phyloP scores from a whole-genome alignment of 257 asterid genomes.

The Solanum paucissectum region DNA sequence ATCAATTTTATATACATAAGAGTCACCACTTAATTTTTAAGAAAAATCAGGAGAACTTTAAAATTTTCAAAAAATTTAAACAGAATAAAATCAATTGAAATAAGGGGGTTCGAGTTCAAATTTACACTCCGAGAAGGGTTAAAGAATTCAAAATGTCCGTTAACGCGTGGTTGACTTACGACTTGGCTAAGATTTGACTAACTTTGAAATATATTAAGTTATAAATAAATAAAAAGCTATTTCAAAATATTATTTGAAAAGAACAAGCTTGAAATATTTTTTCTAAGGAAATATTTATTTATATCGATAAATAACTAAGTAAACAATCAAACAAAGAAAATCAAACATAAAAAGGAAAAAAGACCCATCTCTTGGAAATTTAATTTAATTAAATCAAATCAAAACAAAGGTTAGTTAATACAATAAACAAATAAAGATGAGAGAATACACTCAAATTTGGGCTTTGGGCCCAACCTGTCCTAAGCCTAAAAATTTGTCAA shows the following conservation, averaged over 20 bases:
- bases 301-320: neutral
- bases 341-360: neutral
- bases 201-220: neutral
- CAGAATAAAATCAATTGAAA: no score
- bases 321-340: no score
- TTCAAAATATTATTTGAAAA: neutral
- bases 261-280: no score
- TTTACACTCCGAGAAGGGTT: neutral
- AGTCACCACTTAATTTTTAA: neutral
- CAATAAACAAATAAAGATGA: no score
- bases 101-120: neutral
- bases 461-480: no score
- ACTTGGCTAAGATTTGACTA: neutral
- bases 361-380: neutral
- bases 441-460: no score
- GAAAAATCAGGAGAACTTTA: neutral
- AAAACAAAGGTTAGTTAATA: neutral
- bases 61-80: neutral
- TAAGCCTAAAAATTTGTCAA: no score
- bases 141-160: no score
- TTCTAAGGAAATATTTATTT: neutral
- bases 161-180: neutral
- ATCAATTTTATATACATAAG: neutral
- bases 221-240: no score
- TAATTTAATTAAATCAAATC: no score